Evolutionary conservation across 768 basidiomycete species (phyloP).

Genomic region (Mycena crocata): DNA sequence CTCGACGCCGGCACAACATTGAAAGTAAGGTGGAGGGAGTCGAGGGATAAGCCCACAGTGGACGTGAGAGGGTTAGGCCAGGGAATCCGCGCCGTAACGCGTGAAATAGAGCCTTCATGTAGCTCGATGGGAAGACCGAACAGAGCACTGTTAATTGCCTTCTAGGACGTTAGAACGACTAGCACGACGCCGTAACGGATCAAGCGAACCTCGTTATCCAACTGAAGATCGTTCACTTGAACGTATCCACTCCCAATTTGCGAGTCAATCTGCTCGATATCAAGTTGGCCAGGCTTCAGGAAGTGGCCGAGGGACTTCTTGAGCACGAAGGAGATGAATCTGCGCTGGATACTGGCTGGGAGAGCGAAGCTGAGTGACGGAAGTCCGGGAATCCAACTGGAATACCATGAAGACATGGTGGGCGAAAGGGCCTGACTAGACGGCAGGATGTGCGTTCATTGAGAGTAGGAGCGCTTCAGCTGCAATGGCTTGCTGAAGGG

Average conservation of each 20-base stretch:
- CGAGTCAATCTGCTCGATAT: constrained; percentile 87
- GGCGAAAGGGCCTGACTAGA: constrained; percentile 9
- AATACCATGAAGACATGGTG: constrained; percentile 66
- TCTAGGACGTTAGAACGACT: constrained; percentile 9
- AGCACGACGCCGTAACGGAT: constrained; percentile 30
- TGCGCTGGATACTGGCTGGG: constrained; percentile 81
- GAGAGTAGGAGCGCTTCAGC: background rate
- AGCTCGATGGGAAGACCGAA: constrained; percentile 74
- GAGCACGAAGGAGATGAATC: constrained; percentile 91
- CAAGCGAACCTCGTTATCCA: constrained; percentile 74
- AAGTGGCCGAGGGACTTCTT: constrained; percentile 87
- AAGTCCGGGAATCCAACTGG: constrained; percentile 70
- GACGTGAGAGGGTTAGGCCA: constrained; percentile 88
- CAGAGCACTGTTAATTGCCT: constrained; percentile 86
- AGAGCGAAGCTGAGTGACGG: constrained; percentile 75
- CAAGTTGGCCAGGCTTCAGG: constrained; percentile 90
- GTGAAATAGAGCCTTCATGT: constrained; percentile 77
- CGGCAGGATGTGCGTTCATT: constrained; percentile 18
- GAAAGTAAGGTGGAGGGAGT: constrained; percentile 77
- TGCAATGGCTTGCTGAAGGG: background rate
- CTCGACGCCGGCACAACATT: constrained; percentile 51
- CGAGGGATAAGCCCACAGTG: constrained; percentile 74
- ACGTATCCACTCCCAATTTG: constrained; percentile 93
- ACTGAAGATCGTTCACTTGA: constrained; percentile 85
- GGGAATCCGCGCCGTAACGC: constrained; percentile 82